These are phyloP conservation scores for Funneliformis caledonium DNA, from an alignment of 371 early-diverging fungal species.

Conservation along the genomic window DNA sequence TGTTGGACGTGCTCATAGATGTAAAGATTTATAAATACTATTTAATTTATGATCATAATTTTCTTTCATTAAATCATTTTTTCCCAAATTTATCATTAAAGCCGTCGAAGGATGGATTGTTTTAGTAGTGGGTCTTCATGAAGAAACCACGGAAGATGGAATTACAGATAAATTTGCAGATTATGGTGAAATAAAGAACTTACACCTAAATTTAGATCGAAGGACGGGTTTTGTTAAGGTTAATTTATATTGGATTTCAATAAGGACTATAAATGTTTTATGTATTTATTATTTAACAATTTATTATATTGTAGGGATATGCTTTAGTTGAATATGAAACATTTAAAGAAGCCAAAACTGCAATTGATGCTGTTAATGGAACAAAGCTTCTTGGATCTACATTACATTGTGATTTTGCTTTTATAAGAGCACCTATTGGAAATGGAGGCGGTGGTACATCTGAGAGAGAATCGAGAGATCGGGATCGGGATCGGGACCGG, in stretches of 20 bases:
- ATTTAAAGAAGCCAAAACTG: constrained; percentile 80
- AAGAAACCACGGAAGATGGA: constrained; percentile 94
- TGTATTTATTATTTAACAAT: not conserved
- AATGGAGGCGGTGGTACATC: not conserved
- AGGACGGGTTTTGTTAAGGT: constrained; percentile 96
- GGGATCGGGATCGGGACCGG: not conserved
- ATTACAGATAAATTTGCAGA: constrained; percentile 88
- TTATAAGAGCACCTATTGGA: constrained; percentile 55
- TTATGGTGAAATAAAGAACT: constrained; percentile 84
- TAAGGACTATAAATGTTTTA: not conserved
- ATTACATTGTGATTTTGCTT: constrained; percentile 85
- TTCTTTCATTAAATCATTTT: not conserved
- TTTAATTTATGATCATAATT: not conserved
- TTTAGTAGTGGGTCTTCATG: constrained; percentile 88
- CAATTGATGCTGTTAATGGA: constrained; percentile 75
- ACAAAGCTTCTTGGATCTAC: constrained; percentile 73
- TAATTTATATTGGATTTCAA: constrained; percentile 23
- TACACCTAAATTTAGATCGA: constrained; percentile 93
- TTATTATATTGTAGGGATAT: constrained; percentile 73
- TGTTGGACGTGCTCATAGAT: constrained; percentile 61
- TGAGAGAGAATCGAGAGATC: constrained; percentile 17
- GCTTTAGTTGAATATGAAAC: constrained; percentile 89
- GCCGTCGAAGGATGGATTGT: constrained; percentile 97
- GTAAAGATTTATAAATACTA: constrained; percentile 49
- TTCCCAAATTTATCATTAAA: constrained; percentile 36